These are phyloP conservation scores for Rhodotorula sp. DNA, from an alignment of 1,284 basidiomycete genomes.

Conservation along the genomic window DNA sequence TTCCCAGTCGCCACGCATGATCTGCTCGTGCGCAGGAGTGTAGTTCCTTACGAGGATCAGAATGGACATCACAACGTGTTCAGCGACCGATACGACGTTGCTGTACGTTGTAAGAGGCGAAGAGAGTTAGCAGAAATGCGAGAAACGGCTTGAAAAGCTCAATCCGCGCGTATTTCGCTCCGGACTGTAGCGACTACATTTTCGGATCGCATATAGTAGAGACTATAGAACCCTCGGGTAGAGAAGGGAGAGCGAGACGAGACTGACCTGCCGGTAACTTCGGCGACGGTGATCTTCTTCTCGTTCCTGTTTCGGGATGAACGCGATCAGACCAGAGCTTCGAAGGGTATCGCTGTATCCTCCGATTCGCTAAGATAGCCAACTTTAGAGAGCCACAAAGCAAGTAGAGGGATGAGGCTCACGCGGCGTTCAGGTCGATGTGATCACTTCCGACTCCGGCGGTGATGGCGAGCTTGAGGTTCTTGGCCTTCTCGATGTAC, in stretches of 20 bases:
- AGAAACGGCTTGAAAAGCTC: too few species aligned
- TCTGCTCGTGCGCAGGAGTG: slow-evolving; percentile 77
- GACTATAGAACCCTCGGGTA: background rate
- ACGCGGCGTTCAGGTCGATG: slow-evolving; percentile 81
- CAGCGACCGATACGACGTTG: slow-evolving; percentile 57
- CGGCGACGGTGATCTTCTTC: slow-evolving; percentile 74
- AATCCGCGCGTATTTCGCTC: too few species aligned
- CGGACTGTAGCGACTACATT: too few species aligned
- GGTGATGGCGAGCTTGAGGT: slow-evolving; percentile 87
- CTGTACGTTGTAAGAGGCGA: background rate
- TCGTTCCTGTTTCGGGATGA: slow-evolving; percentile 55
- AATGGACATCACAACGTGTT: slow-evolving; percentile 61
- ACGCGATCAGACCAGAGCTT: too few species aligned
- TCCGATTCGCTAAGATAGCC: too few species aligned
- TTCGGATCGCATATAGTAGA: too few species aligned
- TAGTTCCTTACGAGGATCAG: slow-evolving; percentile 85
- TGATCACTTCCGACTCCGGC: slow-evolving; percentile 72
- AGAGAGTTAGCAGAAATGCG: background rate
- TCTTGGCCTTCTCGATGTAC: slow-evolving; percentile 74
- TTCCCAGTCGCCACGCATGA: slow-evolving; percentile 77
- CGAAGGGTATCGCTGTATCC: too few species aligned
- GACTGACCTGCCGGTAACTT: slow-evolving; percentile 50
- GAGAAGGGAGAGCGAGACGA: background rate
- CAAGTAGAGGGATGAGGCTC: too few species aligned
- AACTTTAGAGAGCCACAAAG: too few species aligned